Percentiles rank a stretch among this genome's conserved stretches.
Evolutionary conservation across 768 basidiomycete genomes (phyloP).

Genomic region (Megacollybia marginata): DNA sequence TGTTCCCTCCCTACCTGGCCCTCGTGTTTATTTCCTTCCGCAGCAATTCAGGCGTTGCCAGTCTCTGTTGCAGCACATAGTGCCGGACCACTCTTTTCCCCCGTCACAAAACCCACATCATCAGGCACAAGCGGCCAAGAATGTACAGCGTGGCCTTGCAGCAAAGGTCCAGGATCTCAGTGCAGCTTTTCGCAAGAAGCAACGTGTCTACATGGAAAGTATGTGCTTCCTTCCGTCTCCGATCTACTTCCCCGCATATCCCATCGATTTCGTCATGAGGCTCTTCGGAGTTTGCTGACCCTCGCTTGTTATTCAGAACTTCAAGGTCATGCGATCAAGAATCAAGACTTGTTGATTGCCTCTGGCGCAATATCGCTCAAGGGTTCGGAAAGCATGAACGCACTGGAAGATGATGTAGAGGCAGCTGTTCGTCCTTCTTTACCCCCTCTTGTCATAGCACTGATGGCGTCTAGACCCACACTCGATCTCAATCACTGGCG

Average conservation of each 20-base stretch:
- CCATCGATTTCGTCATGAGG: conserved; percentile 13
- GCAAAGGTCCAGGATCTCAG: conserved; percentile 93
- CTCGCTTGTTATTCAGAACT: conserved; percentile 47
- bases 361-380: conserved; percentile 79
- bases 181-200: conserved; percentile 91
- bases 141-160: conserved; percentile 94
- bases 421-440: conserved; percentile 49
- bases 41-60: conserved; percentile 66
- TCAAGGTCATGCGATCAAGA: conserved; percentile 97
- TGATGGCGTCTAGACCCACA: conserved; percentile 15
- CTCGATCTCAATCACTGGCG: conserved; percentile 25
- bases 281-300: conserved; percentile 11
- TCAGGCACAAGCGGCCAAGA: conserved; percentile 70
- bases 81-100: conserved; percentile 56
- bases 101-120: conserved; percentile 37
- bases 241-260: not conserved
- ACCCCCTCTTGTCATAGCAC: not conserved
- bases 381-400: conserved; percentile 76
- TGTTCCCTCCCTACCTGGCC: conserved; percentile 33
- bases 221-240: conserved; percentile 27
- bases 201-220: conserved; percentile 98
- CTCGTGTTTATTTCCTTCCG: conserved; percentile 7
- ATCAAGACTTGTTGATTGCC: conserved; percentile 88
- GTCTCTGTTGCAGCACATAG: conserved; percentile 71
- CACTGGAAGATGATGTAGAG: conserved; percentile 85